Evolutionary conservation across 179 eudicot species (phyloP), one percentile per base, ranked within the genome.

Genomic region (Beta lomatogona): DNA sequence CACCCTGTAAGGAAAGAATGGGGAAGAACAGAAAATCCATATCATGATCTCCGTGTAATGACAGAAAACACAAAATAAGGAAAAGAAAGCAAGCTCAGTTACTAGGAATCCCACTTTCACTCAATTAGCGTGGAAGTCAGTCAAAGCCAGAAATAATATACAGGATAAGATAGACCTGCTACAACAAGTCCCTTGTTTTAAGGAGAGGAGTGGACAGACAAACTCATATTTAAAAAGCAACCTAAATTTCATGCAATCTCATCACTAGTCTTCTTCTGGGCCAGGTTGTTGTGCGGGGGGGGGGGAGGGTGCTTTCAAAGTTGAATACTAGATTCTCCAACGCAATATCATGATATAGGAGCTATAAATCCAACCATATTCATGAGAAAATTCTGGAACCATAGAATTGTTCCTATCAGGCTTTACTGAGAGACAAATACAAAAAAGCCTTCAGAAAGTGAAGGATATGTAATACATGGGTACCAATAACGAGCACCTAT

Each of bases 1-100:
- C 99, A 72, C 98, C 98, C 99, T 96, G 93, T 44, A 80, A 75
- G 63, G 64, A 80, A 77, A 76, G 59, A 55, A 64, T 55, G 22
- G 41, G 60, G 72, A 76, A 61, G 59, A 41, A 18, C 9, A 53
- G 48, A 25, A 10, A 28, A 45, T 36, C 6, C 77, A 60, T 50
- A 80, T 69, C 60, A 78, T 25, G 52, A 16, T 44, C 4, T 16
- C 74, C 41, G 75, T 11, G 21, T 76, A 16, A 80, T 44, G 68
- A 31, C 73, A 60, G 45, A 74, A 74, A 44, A 65, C 18, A 16
- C 45, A 52, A 63, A 16, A 14, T 36, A n/a, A 72, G 22, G 25
- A 50, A 28, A 5, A 14, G 28, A 25, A 25, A 25, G 28, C 28
- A 25, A 48, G 41, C 28, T 25, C 61, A 5, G 9, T 10, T 0